These are phyloP conservation scores for Aspergillus sojae DNA, from an alignment of 2,329 filamentous ascomycete species.

Conservation along the genomic window DNA sequence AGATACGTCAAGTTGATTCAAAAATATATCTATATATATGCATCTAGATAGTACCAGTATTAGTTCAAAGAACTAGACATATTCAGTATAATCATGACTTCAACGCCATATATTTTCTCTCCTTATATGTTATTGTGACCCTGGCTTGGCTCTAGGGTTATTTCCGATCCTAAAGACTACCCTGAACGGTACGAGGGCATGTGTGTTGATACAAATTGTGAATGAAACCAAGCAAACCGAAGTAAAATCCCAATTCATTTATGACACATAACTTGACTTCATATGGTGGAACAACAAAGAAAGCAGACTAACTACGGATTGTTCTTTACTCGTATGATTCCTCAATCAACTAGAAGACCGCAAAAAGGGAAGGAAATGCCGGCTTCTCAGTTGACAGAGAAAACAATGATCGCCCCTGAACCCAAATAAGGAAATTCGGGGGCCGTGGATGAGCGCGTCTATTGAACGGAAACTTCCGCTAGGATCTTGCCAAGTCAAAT, in stretches of 20 bases:
- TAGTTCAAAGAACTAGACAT: neutral
- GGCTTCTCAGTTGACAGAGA: conserved; percentile 9
- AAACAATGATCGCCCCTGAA: conserved; percentile 5
- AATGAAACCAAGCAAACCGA: neutral
- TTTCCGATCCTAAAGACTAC: neutral
- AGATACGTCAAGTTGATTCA: neutral
- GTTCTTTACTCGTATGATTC: neutral
- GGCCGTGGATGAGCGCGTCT: conserved; percentile 11
- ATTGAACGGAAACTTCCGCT: conserved; percentile 17
- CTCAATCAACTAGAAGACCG: neutral
- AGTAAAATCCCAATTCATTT: neutral
- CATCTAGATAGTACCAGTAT: neutral
- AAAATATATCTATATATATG: too few relatives aligned
- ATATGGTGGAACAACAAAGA: neutral
- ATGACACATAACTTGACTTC: neutral
- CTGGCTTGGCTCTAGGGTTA: neutral
- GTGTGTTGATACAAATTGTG: neutral
- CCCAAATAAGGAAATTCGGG: conserved; percentile 10
- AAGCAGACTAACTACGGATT: neutral
- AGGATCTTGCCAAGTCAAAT: conserved; percentile 17
- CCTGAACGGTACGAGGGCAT: neutral
- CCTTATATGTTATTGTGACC: neutral
- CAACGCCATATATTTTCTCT: neutral
- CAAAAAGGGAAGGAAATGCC: conserved; percentile 3
- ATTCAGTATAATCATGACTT: neutral